Base-by-base conservation (phyloP, 768 basidiomycete species). In the Rossbeevera mucosa region DNA sequence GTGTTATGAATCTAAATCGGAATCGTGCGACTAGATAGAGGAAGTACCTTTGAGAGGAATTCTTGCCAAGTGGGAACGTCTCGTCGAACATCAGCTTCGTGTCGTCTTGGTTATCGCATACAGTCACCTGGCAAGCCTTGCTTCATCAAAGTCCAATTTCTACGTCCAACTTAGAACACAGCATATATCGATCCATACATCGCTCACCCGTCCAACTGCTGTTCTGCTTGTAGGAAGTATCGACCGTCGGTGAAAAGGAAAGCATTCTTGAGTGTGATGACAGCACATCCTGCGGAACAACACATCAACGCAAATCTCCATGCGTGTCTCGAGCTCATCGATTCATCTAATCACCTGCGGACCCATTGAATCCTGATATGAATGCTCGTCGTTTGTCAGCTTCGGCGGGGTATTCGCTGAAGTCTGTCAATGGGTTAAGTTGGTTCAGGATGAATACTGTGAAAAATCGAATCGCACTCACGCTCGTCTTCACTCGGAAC, bases 401-500 rank as follows among this genome's bases (percentile, higher is more conserved):
- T 28, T 80, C 76, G 8, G 94, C 89, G 16, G 86, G 79, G 68
- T 94, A 95, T 68, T 95, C 94, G 71, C 91, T 94, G 7, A 79
- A 84, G 69, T 94, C 92, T 94, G 55, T 25, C 22, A 7, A 30
- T 30, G 25, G n/a, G 48, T 20, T 31, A 43, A 50, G 25, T 2
- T 44, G 3, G 30, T 56, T 56, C 43, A 31, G 38, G 18, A 52
- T 55, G 2, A 14, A 14, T 21, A 16, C 9, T 12, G 22, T 28
- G 24, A 41, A 38, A 24, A 45, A 38, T 26, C 11, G 9, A 44
- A 12, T 1, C 1, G 7, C 1, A 79, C 85, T 64, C 70, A 88
- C 94, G 95, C 63, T 91, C 88, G 71, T 98, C 95, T 70, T 93
- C 94, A 56, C 88, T 92, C 4, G 91, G 90, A 41, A 97, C 81